Conservation (phyloP, 1,284 basidiomycete species). For the Ustilago loliicola region DNA sequence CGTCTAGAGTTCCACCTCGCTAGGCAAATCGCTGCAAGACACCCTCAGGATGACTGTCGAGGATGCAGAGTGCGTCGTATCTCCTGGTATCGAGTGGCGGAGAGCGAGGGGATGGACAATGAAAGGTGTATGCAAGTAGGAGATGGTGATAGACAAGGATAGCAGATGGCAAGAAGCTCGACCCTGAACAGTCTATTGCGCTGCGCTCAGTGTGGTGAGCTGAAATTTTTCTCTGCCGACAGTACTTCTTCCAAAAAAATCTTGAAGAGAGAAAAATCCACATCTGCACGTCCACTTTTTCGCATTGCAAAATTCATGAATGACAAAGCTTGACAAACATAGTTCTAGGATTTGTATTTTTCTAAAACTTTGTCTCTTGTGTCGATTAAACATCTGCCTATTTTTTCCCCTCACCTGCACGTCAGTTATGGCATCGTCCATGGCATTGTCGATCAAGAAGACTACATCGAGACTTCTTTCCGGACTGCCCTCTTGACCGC, state of each 20-base stretch:
- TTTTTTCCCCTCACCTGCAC: no score
- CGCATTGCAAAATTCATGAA: background rate
- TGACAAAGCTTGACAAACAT: conserved; percentile 7
- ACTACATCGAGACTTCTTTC: no score
- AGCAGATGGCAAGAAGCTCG: conserved; percentile 2
- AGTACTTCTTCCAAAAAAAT: conserved; percentile 23
- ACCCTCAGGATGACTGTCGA: background rate
- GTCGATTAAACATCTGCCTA: no score
- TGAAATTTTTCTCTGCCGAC: conserved; percentile 33
- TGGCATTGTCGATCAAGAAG: no score
- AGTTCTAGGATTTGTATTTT: no score
- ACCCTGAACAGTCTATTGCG: conserved; percentile 17
- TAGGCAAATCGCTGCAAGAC: conserved; percentile 11
- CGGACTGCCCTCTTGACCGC: no score
- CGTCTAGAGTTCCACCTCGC: conserved; percentile 16
- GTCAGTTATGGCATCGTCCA: no score
- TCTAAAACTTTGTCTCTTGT: no score
- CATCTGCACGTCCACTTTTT: conserved; percentile 35
- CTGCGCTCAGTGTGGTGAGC: conserved; percentile 25
- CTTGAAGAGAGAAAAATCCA: conserved; percentile 23
- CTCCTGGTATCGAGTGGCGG: background rate
- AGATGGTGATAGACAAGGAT: background rate
- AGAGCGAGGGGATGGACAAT: background rate
- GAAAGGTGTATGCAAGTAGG: conserved; percentile 2
- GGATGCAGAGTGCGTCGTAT: background rate